Evolutionary conservation across 177 flowering plant genomes (phyloP).

Genomic region (Vitis hybrid): DNA sequence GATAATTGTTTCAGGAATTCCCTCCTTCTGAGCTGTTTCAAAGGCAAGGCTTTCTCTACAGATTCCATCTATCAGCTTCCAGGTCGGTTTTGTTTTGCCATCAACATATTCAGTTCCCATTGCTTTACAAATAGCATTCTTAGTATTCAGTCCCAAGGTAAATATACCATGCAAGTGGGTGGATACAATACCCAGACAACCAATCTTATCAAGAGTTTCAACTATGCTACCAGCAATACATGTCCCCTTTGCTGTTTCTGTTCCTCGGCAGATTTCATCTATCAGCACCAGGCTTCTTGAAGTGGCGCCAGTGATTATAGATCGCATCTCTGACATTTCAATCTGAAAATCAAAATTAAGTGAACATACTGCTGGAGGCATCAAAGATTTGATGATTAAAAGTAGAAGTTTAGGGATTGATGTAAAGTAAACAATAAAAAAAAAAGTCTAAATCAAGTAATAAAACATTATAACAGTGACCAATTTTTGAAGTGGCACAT

Average conservation of each 20-base stretch:
- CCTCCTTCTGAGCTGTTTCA: conserved; percentile 91
- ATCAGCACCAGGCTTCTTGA: conserved; percentile 66
- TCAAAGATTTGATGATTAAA: background rate
- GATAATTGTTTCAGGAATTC: conserved; percentile 67
- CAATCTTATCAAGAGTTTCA: conserved; percentile 76
- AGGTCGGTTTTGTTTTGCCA: conserved; percentile 78
- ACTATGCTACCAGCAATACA: conserved; percentile 95
- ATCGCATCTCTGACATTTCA: conserved; percentile 95
- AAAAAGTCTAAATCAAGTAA: no score
- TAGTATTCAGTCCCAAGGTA: conserved; percentile 59
- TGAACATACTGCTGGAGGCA: background rate
- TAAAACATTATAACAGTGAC: no score
- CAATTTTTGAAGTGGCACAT: no score
- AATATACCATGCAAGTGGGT: conserved; percentile 95
- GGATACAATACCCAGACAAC: conserved; percentile 90
- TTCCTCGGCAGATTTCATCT: conserved; percentile 98
- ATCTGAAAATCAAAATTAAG: conserved; percentile 45
- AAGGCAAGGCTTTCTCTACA: conserved; percentile 97
- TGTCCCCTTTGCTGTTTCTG: conserved; percentile 94
- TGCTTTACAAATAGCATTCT: conserved; percentile 64
- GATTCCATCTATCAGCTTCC: conserved; percentile 86
- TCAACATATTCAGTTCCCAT: conserved; percentile 74
- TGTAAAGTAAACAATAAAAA: no score
- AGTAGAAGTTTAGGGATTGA: background rate
- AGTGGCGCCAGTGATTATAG: conserved; percentile 60